Evolutionary conservation across 208 protist genomes (phyloP), one percentile per base, ranked within the genome.

Genomic region (Polymyxa betae): DNA sequence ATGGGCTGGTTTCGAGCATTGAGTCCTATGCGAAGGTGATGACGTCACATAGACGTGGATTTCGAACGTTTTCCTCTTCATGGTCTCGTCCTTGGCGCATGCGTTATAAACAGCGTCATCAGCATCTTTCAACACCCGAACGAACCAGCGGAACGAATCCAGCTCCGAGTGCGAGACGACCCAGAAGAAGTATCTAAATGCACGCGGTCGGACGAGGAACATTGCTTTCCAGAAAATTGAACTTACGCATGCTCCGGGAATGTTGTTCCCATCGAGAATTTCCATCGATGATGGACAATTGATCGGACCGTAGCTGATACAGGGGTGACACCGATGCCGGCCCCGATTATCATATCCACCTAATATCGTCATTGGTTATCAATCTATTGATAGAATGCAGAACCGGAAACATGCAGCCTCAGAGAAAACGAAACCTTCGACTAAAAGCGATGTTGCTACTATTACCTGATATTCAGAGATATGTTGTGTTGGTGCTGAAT

Each of bases 401-500:
- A n/a, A n/a, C n/a, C n/a, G n/a, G n/a, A n/a, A n/a, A n/a, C n/a
- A n/a, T n/a, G n/a, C n/a, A n/a, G n/a, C n/a, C n/a, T n/a, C n/a
- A n/a, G n/a, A 5, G 24, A 60, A 5, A 60, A 60, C 49, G 24
- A 60, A 24, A 5, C 5, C 49, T 5, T 29, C 49, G 12, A 60
- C 5, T 24, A 29, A 29, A 24, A 60, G 49, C 12, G 5, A 29
- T 60, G 12, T 60, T 10, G 90, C 64, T 77, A 90, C 90, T 5
- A 12, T 77, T 5, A 45, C 35, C 24, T 89, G 10, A 45, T 91
- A 91, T 41, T 91, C 78, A 32, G 90, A 89, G 10, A 91, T 88
- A 68, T 91, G 90, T 68, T 91, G 90, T 29, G 90, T 91, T 43
- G 90, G 90, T 40, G 90, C 90, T 40, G 90, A 88, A 54, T 91